Percentiles rank a stretch among this genome's conserved stretches.
Evolutionary conservation across 2,329 filamentous ascomycete genomes (phyloP).

Genomic region (Exophiala sideris): DNA sequence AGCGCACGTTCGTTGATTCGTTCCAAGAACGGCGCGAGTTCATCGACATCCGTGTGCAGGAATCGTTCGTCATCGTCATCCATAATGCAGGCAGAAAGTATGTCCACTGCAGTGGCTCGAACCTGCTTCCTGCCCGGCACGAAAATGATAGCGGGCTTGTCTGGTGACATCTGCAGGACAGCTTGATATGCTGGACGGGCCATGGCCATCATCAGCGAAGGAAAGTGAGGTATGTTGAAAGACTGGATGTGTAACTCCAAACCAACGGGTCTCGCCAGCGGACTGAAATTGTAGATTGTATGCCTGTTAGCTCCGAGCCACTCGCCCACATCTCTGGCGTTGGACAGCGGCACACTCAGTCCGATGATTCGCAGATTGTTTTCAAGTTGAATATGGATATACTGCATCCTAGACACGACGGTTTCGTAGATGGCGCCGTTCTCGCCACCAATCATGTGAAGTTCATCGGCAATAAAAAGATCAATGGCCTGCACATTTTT

Average conservation of each 20-base stretch:
- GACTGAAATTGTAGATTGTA: conserved; percentile 98
- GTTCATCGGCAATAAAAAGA: conserved; percentile 89
- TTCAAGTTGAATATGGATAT: conserved; percentile 85
- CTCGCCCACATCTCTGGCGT: conserved; percentile 89
- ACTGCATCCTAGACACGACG: conserved; percentile 96
- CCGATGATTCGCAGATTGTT: conserved; percentile 82
- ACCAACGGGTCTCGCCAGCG: conserved; percentile 81
- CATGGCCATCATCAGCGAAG: conserved; percentile 98
- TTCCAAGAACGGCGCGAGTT: conserved; percentile 76
- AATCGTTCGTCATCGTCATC: conserved; percentile 94
- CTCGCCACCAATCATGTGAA: conserved; percentile 86
- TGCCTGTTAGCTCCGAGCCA: conserved; percentile 98
- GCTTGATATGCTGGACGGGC: conserved; percentile 88
- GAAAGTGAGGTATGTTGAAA: conserved; percentile 93
- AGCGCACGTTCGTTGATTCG: conserved; percentile 82
- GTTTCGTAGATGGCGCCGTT: conserved; percentile 91
- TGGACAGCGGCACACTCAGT: conserved; percentile 85
- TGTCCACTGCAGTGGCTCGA: conserved; percentile 77
- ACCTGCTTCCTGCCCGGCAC: conserved; percentile 93
- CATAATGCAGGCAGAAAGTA: conserved; percentile 80
- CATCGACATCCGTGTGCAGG: conserved; percentile 76
- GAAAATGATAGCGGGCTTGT: conserved; percentile 88
- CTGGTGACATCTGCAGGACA: conserved; percentile 79
- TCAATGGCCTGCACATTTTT: conserved; percentile 92
- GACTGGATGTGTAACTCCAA: conserved; percentile 93